Conservation (phyloP, 2,329 filamentous ascomycete species). For the Fusarium sambucinum region DNA sequence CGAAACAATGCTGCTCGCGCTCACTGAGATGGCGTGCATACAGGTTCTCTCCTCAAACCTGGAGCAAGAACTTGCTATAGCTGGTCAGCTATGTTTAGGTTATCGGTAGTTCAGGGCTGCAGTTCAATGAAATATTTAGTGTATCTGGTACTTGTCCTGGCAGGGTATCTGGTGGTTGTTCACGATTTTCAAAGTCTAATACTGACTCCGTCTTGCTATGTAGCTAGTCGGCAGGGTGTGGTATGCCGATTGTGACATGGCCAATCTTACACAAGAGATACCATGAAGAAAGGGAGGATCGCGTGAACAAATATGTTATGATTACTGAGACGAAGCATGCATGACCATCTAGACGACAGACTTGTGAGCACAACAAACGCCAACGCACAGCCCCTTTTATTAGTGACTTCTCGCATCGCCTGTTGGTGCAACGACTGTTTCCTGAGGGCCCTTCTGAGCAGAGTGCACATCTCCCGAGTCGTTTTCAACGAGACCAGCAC, state of each 20-base stretch:
- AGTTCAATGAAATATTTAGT: background rate
- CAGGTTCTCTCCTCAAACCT: background rate
- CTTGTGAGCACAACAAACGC: background rate
- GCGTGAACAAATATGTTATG: background rate
- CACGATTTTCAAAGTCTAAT: no score
- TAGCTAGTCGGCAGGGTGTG: background rate
- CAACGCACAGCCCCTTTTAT: background rate
- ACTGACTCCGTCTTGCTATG: no score
- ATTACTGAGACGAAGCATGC: background rate
- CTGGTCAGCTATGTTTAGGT: background rate
- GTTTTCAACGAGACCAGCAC: slow-evolving; percentile 37
- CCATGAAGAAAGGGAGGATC: background rate
- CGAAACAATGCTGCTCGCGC: background rate
- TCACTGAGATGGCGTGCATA: background rate
- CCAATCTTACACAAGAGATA: background rate
- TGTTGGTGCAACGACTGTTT: slow-evolving; percentile 22
- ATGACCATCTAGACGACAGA: background rate
- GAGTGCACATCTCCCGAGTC: slow-evolving; percentile 26
- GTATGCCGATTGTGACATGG: no score
- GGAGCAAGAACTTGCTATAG: background rate
- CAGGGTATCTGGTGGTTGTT: background rate
- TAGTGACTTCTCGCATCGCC: slow-evolving; percentile 20
- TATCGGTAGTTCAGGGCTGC: background rate
- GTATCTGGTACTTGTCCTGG: background rate
- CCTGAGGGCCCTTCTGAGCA: slow-evolving; percentile 27